Base-by-base conservation (phyloP, 805 yeast species). In the Grigorovia jiainica region DNA sequence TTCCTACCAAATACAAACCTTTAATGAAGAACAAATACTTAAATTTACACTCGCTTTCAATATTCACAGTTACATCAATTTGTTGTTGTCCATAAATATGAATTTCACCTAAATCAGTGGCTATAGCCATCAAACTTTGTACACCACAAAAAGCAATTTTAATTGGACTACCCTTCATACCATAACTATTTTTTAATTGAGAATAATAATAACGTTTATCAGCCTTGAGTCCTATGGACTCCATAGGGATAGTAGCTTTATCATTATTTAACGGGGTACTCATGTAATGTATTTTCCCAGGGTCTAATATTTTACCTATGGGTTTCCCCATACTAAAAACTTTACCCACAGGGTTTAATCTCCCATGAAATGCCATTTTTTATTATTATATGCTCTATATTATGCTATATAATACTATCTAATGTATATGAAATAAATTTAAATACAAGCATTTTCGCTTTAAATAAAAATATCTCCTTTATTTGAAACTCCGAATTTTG, bases 31-130 rank as follows among this genome's bases (percentile, higher is more conserved):
- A 65, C 41, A 92, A 55, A 32, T 71, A 65, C 34, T 68, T 65
- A 5, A 87, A 73, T 1, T 76, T 71, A 24, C 68, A 65, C 1
- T 72, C 60, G 0, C 75, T 63, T 10, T 72, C 69, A 40, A 80
- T 54, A 36, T 73, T 72, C 49, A 87, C 70, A 8, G 74, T 75
- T 11, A 76, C 82, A 47, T 82, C 82, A 8, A 87, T 95, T 41
- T 82, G 78, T 34, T 80, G 78, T 54, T 83, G 90, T 1, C 97
- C 98, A 55, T 78, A 81, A 4, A 92, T 81, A 48, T 84, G 79
- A 13, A 92, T 69, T 36, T 76, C 76, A 33, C 87, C 85, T 7
- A 64, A 56, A 30, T 72, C 78, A 0, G 95, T 87, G 3, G 87
- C 81, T 0, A 87, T 66, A 0, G 96, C 97, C 52, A 87, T 61